Percentiles rank a stretch among this genome's conserved stretches.
Evolutionary conservation across 352 stramenopile species (phyloP).

Genomic region (Albugo laibachii): DNA sequence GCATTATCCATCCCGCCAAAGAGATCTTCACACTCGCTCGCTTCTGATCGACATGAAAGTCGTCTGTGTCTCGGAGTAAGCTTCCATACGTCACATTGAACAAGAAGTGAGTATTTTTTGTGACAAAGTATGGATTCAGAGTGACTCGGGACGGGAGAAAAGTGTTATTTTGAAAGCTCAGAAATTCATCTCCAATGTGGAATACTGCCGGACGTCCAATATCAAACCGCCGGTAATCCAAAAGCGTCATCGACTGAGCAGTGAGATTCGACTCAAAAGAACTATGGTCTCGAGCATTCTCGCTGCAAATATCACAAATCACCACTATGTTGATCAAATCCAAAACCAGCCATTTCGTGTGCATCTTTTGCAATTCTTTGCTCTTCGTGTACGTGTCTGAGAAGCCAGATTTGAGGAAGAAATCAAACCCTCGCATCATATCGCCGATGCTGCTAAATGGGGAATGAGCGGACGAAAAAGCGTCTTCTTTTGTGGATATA

Average conservation of each 20-base stretch:
- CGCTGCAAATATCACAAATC: no score
- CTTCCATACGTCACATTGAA: conserved; percentile 51
- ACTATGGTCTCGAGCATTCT: conserved; percentile 12
- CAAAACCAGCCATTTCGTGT: no score
- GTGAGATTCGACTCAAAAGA: conserved; percentile 39
- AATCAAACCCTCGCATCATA: no score
- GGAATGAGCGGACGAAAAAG: no score
- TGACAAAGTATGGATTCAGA: conserved; percentile 11
- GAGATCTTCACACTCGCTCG: no score
- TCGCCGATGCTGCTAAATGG: no score
- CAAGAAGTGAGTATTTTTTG: conserved; percentile 27
- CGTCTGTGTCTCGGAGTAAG: conserved; percentile 40
- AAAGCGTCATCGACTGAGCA: conserved; percentile 30
- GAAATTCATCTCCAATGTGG: conserved; percentile 68
- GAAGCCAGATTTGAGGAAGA: no score
- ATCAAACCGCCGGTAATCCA: conserved; percentile 24
- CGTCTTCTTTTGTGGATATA: no score
- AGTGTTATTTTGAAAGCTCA: conserved; percentile 54
- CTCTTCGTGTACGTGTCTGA: no score
- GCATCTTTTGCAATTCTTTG: no score
- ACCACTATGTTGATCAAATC: no score
- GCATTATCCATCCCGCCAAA: conserved; percentile 60
- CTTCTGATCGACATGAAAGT: conserved; percentile 35
- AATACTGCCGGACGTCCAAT: conserved; percentile 13
- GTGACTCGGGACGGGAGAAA: conserved; percentile 6